These are phyloP conservation scores for Wickerhamiella kurtzmanii DNA, from an alignment of 805 yeast genomes.

Conservation along the genomic window DNA sequence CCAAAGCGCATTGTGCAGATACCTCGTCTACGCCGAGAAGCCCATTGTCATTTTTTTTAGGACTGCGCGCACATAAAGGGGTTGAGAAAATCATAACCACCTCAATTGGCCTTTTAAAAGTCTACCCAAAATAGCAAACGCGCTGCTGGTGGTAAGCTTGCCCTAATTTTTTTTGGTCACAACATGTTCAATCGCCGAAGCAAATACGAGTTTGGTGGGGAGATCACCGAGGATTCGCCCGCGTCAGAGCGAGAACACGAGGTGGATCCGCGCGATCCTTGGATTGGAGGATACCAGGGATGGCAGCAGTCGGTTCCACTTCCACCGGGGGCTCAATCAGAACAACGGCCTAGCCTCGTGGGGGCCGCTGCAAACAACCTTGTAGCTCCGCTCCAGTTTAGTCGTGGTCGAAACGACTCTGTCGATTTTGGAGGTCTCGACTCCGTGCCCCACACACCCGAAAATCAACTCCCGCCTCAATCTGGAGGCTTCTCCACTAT, in stretches of 20 bases:
- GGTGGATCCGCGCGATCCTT: not conserved
- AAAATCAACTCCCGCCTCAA: slow-evolving; percentile 14
- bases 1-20: not conserved
- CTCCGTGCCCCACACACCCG: slow-evolving; percentile 20
- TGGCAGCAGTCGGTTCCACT: not conserved
- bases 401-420: not conserved
- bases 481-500: slow-evolving; percentile 2
- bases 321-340: not conserved
- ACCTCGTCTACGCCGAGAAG: too few species aligned
- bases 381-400: not conserved
- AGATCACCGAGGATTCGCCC: not conserved
- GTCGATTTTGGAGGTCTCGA: slow-evolving; percentile 6
- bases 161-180: too few species aligned
- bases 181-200: not conserved
- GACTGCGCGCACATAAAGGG: too few species aligned
- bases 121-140: too few species aligned
- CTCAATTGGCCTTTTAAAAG: not conserved
- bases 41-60: too few species aligned
- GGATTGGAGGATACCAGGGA: not conserved
- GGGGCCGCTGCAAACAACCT: not conserved
- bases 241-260: not conserved
- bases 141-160: too few species aligned
- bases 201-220: not conserved
- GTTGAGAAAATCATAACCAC: not conserved
- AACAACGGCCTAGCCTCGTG: too few species aligned